Base-by-base conservation (phyloP, 305 asterid species). In the Withania somnifera region DNA sequence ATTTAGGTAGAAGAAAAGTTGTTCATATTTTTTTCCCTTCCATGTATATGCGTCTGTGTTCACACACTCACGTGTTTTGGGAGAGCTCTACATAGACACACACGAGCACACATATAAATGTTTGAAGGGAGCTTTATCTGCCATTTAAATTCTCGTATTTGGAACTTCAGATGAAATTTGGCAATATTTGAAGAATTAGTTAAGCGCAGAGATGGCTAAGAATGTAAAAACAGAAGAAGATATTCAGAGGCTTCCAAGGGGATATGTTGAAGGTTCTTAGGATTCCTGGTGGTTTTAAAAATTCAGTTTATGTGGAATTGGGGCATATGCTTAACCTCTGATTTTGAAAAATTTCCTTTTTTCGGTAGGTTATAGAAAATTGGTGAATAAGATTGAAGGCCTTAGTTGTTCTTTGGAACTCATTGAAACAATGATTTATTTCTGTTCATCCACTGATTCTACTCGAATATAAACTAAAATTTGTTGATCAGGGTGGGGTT, bases 311-410 rank as follows among this genome's bases (percentile, higher is more conserved):
- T 38, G 51, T 79, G 77, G 20, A 19, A 14, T 5, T 38, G 57
- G 1, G 51, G 30, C 8, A 28, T 5, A 0, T 34, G 58, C 51
- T 56, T 42, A 9, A 66, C 20, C 20, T 80, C 22, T 63, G 57
- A 63, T 61, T 30, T 66, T 79, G 60, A 42, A 38, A 40, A 5
- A 50, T 47, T 57, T 58, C 10, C 17, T 45, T 14, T 7, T 80
- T 22, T 45, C 78, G 87, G 84, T 91, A 93, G 98, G 91, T 81
- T 86, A 86, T 78, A 83, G 81, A 77, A 83, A 84, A 79, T 80
- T 92, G 89, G 95, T 88, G 79, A 45, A 86, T 84, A 92, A 90
- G 86, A 84, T 91, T 82, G 95, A 92, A 86, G 93, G 88, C 64
- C 66, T 93, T 83, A 84, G 88, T 68, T 87, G 91, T 85, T 84